Percentiles rank a stretch among this genome's conserved stretches.
Evolutionary conservation across 768 basidiomycete genomes (phyloP).

Genomic region (button mushroom (Agaricus bisporus)): DNA sequence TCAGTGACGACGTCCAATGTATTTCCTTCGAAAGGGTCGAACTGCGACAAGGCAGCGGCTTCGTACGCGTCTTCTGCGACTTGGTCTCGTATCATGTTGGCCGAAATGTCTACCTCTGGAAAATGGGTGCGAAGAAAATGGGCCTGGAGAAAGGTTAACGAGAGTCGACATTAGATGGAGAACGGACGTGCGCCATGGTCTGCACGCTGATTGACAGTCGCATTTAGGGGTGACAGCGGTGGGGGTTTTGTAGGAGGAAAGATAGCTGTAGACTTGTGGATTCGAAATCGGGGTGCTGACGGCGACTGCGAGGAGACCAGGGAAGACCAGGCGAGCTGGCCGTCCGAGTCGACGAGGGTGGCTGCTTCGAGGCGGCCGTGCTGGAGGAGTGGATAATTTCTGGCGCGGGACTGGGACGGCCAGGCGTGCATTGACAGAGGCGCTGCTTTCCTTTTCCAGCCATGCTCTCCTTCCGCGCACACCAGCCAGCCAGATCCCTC

Average conservation of each 20-base stretch:
- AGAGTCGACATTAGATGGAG: not conserved
- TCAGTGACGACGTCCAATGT: conserved; percentile 36
- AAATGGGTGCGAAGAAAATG: conserved; percentile 66
- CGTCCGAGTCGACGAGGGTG: conserved; percentile 40
- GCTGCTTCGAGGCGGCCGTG: conserved; percentile 51
- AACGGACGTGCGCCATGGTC: conserved; percentile 58
- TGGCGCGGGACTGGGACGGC: conserved; percentile 39
- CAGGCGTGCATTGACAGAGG: conserved; percentile 64
- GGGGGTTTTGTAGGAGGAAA: conserved; percentile 55
- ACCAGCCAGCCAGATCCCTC: conserved; percentile 24
- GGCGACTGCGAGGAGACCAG: conserved; percentile 20
- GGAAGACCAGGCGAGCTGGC: conserved; percentile 48
- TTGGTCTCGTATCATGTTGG: conserved; percentile 57
- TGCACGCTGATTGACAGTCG: conserved; percentile 40
- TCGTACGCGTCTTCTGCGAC: conserved; percentile 39
- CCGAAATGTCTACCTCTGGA: conserved; percentile 69
- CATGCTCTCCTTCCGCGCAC: too few relatives aligned
- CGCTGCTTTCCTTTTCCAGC: too few relatives aligned
- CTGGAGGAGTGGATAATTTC: conserved; percentile 49
- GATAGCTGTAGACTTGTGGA: conserved; percentile 27
- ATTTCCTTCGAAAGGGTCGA: conserved; percentile 57
- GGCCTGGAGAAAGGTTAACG: conserved; percentile 35
- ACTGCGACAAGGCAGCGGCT: conserved; percentile 28
- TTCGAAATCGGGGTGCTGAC: not conserved
- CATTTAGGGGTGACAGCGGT: conserved; percentile 21